Evolutionary conservation across 805 yeast genomes (phyloP).

Genomic region (Metschnikowia vanudenii): DNA sequence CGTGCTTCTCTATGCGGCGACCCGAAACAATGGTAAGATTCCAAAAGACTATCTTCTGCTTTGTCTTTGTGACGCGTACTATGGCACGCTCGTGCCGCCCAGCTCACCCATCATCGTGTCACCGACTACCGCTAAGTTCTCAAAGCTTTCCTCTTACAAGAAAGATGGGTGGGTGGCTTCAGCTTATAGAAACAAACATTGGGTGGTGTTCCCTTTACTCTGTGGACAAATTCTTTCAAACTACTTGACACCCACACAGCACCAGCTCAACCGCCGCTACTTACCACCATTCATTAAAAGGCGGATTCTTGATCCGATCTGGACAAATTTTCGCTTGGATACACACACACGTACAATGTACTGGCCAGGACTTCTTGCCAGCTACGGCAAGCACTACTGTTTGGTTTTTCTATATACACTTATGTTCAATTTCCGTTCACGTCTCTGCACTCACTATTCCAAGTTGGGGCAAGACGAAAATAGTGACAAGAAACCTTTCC

Average conservation of each 20-base stretch:
- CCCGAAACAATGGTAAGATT: conserved; percentile 23
- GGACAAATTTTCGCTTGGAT: conserved; percentile 39
- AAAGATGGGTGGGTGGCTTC: conserved; percentile 17
- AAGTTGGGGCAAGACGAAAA: conserved; percentile 9
- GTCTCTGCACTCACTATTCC: conserved; percentile 25
- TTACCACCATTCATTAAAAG: conserved; percentile 32
- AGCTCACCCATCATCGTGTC: conserved; percentile 30
- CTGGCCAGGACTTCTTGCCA: conserved; percentile 29
- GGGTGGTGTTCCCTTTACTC: conserved; percentile 33
- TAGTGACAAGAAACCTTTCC: not conserved
- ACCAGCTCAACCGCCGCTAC: conserved; percentile 36
- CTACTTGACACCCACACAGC: conserved; percentile 40
- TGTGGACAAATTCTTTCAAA: conserved; percentile 41
- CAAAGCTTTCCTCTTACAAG: conserved; percentile 27
- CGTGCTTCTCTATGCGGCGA: conserved; percentile 27
- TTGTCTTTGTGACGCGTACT: conserved; percentile 33
- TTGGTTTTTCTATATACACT: conserved; percentile 22
- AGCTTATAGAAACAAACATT: conserved; percentile 33
- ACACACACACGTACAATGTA: conserved; percentile 24
- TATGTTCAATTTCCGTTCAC: conserved; percentile 20
- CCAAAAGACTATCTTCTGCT: conserved; percentile 41
- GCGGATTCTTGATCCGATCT: conserved; percentile 38
- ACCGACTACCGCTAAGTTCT: conserved; percentile 26
- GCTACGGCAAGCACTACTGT: conserved; percentile 29
- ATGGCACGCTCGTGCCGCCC: conserved; percentile 34